phyloP scores from a whole-genome alignment of 2,329 filamentous ascomycete species.

The Chaetoscypha palmicola region DNA sequence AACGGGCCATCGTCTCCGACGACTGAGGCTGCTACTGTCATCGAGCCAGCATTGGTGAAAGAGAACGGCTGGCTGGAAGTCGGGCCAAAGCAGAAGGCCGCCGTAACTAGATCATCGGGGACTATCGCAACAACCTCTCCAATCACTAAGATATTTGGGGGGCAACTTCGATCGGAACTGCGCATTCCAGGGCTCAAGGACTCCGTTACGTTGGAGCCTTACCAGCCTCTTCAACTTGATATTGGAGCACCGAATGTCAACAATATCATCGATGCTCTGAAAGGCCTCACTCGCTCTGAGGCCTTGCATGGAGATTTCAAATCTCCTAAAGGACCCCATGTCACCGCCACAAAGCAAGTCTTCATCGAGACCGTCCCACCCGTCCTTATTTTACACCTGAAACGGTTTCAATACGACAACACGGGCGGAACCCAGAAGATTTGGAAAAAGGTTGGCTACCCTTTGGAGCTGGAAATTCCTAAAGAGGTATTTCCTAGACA shows the following conservation, averaged over 20 bases:
- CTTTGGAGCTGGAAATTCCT: constrained; percentile 87
- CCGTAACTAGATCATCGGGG: constrained; percentile 81
- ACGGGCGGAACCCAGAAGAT: constrained; percentile 89
- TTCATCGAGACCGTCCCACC: constrained; percentile 89
- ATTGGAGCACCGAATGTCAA: constrained; percentile 81
- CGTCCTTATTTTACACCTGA: constrained; percentile 88
- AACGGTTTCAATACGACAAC: constrained; percentile 94
- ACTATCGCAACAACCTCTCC: constrained; percentile 69
- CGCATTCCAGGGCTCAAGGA: constrained; percentile 79
- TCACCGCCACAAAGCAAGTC: constrained; percentile 83
- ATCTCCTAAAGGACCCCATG: constrained; percentile 67
- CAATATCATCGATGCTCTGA: constrained; percentile 88
- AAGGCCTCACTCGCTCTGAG: constrained; percentile 75
- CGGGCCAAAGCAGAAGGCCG: constrained; percentile 80
- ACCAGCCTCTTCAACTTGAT: constrained; percentile 89
- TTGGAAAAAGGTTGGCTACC: constrained; percentile 96
- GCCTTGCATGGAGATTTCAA: constrained; percentile 79
- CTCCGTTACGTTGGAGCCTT: constrained; percentile 88
- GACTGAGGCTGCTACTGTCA: constrained; percentile 33
- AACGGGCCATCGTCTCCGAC: constrained; percentile 36
- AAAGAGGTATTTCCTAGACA: constrained; percentile 78
- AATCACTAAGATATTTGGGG: constrained; percentile 90
- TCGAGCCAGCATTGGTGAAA: constrained; percentile 33
- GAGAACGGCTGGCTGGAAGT: constrained; percentile 87
- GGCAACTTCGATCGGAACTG: constrained; percentile 82